Conservation (phyloP, 2,329 filamentous ascomycete genomes). For the Ophiostoma piceae region DNA sequence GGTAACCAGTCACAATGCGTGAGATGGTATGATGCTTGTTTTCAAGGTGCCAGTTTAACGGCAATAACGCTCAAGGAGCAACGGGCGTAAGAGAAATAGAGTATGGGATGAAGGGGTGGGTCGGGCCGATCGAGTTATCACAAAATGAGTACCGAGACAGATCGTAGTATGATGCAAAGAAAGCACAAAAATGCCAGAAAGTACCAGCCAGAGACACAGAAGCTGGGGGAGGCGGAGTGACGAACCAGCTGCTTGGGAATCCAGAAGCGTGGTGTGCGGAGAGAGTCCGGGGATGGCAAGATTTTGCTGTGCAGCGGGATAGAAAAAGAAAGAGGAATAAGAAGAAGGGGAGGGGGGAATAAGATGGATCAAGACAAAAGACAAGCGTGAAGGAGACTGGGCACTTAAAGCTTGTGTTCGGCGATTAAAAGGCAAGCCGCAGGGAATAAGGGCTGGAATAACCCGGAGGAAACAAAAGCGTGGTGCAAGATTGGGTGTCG, state of each 20-base stretch:
- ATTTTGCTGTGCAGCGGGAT: not conserved
- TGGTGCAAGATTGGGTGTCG: not conserved
- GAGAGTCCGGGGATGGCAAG: not conserved
- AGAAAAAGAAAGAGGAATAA: not conserved
- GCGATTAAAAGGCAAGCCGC: slow-evolving; percentile 15
- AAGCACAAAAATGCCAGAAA: not conserved
- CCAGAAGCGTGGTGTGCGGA: not conserved
- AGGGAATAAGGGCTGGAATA: slow-evolving; percentile 18
- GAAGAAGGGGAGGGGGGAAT: not conserved
- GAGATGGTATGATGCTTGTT: not conserved
- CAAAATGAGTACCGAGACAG: not conserved
- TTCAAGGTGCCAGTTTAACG: not conserved
- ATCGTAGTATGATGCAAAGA: not conserved
- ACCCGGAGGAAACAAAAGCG: slow-evolving; percentile 18
- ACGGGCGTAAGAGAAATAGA: not conserved
- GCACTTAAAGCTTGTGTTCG: slow-evolving; percentile 1
- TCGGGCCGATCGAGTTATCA: not conserved
- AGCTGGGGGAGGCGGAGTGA: not conserved
- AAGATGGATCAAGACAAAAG: slow-evolving; percentile 3
- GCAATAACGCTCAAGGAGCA: not conserved
- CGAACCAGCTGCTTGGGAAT: not conserved
- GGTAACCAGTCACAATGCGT: not conserved
- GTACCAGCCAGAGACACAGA: not conserved
- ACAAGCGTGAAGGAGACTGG: not conserved
- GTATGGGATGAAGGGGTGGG: not conserved